Conservation (phyloP, 1,284 basidiomycete genomes). For the Papiliotrema fonsecae region DNA sequence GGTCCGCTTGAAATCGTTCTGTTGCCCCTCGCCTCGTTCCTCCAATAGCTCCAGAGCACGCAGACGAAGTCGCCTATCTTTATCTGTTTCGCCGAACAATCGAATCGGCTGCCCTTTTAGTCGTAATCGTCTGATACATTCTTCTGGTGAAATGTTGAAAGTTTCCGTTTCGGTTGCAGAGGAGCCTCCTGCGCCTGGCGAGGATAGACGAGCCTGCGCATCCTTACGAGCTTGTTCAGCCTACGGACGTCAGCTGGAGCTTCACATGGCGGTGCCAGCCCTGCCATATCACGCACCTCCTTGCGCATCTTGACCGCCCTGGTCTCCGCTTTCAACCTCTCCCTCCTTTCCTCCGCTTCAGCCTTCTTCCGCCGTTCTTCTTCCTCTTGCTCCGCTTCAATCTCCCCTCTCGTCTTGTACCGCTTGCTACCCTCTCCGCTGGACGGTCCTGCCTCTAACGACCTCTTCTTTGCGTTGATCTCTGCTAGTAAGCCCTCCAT, state of each 20-base stretch:
- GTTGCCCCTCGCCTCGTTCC: constrained; percentile 59
- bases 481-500: constrained; percentile 56
- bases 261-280: not conserved
- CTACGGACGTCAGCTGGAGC: constrained; percentile 5
- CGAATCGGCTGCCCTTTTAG: constrained; percentile 90
- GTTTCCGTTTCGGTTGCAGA: constrained; percentile 47
- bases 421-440: constrained; percentile 55
- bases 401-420: constrained; percentile 79
- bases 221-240: constrained; percentile 24
- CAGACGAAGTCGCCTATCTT: constrained; percentile 81
- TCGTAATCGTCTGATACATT: constrained; percentile 81
- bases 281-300: constrained; percentile 42
- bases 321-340: constrained; percentile 37
- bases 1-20: constrained; percentile 91
- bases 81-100: constrained; percentile 91
- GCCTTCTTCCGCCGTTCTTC: constrained; percentile 61
- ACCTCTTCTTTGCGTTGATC: constrained; percentile 79
- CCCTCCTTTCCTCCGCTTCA: constrained; percentile 51
- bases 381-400: constrained; percentile 58
- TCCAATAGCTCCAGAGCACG: constrained; percentile 92
- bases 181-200: constrained; percentile 14
- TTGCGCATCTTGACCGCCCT: constrained; percentile 24
- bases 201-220: constrained; percentile 21
- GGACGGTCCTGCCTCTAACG: not conserved
- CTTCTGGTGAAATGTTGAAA: constrained; percentile 91